Conservation (phyloP, 148 eudicot genomes). For the Chenopodium album region DNA sequence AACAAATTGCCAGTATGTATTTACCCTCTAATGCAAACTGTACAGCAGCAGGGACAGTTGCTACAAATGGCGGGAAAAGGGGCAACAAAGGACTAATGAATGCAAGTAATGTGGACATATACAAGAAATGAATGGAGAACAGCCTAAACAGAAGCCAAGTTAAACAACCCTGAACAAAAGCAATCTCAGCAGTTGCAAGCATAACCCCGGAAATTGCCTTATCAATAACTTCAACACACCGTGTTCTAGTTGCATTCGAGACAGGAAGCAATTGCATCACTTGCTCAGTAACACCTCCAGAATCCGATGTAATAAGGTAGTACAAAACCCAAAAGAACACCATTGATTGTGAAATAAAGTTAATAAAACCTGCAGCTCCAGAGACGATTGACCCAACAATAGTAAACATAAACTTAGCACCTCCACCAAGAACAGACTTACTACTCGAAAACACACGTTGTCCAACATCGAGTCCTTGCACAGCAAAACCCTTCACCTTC, state of each 20-base stretch:
- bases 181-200: constrained; percentile 79
- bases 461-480: constrained; percentile 74
- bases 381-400: constrained; percentile 64
- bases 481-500: constrained; percentile 74
- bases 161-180: constrained; percentile 85
- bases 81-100: constrained; percentile 78
- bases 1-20: constrained; percentile 53
- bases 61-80: constrained; percentile 65
- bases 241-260: constrained; percentile 52
- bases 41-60: constrained; percentile 74
- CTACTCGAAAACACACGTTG: constrained; percentile 69
- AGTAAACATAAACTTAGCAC: constrained; percentile 67
- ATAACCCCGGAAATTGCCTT: constrained; percentile 79
- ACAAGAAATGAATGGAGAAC: constrained; percentile 77
- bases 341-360: constrained; percentile 79
- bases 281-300: constrained; percentile 93
- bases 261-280: constrained; percentile 80
- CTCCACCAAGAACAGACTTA: constrained; percentile 66
- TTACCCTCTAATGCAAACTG: constrained; percentile 79
- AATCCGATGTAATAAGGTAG: constrained; percentile 85
- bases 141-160: constrained; percentile 93
- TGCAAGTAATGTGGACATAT: constrained; percentile 82
- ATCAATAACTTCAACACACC: constrained; percentile 89
- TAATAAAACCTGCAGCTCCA: constrained; percentile 86
- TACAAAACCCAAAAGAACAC: constrained; percentile 93